These are phyloP conservation scores for Akanthomyces uredinophilus DNA, from an alignment of 2,329 filamentous ascomycete genomes.

Conservation along the genomic window DNA sequence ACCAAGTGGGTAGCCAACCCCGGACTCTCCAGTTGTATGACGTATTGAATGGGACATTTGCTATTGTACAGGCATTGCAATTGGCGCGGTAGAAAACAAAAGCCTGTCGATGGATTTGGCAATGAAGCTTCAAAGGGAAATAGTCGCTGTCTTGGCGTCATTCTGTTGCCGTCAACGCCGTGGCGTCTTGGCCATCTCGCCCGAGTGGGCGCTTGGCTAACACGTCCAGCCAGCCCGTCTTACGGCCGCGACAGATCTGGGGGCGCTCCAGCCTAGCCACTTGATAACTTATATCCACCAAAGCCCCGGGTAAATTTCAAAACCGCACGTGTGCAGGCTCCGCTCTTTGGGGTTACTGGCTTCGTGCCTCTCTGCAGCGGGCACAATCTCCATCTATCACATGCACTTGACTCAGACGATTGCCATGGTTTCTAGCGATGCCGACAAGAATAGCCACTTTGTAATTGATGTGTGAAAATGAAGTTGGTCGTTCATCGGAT, in stretches of 20 bases:
- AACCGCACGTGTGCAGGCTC: neutral
- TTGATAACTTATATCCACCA: neutral
- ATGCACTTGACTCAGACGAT: too few relatives aligned
- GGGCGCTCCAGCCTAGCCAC: neutral
- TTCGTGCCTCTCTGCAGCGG: too few relatives aligned
- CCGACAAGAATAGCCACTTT: too few relatives aligned
- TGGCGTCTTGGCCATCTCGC: neutral
- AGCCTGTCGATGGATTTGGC: neutral
- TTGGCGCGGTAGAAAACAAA: too few relatives aligned
- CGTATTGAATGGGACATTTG: neutral
- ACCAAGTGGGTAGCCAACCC: slow-evolving; percentile 4
- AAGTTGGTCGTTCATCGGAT: too few relatives aligned
- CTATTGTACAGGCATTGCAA: neutral
- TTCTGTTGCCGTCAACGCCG: neutral
- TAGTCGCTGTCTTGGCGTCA: too few relatives aligned
- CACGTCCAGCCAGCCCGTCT: neutral
- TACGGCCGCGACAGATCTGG: neutral
- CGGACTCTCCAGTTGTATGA: slow-evolving; percentile 9
- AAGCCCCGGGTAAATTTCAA: neutral
- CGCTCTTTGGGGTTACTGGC: neutral
- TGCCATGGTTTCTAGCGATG: too few relatives aligned
- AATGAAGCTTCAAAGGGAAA: neutral
- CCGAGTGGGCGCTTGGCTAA: neutral
- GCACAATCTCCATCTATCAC: too few relatives aligned
- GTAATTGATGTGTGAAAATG: too few relatives aligned